Conservation (phyloP, 2,329 filamentous ascomycete genomes). For the Lasiodiplodia theobromae region DNA sequence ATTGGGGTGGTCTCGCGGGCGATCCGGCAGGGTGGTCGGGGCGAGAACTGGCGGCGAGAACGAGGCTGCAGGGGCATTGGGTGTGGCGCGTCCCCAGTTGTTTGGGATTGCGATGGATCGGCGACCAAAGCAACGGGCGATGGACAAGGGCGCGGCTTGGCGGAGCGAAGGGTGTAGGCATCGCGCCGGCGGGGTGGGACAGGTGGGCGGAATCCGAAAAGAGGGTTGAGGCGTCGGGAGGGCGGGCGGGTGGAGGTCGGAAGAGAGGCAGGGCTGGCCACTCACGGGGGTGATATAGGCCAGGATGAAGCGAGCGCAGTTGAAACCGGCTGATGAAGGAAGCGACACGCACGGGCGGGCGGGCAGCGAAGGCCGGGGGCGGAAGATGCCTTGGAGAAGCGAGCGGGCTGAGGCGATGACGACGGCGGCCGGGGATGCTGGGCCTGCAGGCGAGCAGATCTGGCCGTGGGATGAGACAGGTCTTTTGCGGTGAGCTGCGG, state of each 20-base stretch:
- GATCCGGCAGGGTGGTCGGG: constrained; percentile 1
- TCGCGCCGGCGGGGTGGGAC: constrained; percentile 8
- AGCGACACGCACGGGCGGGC: constrained; percentile 1
- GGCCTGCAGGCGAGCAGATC: background rate
- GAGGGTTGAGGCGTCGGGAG: constrained; percentile 26
- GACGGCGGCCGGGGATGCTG: background rate
- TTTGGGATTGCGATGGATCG: constrained; percentile 21
- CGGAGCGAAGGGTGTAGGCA: background rate
- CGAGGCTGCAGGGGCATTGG: constrained; percentile 7
- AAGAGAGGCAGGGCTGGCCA: constrained; percentile 19
- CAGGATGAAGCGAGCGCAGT: constrained; percentile 16
- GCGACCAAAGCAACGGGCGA: constrained; percentile 1
- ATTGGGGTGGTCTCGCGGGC: background rate
- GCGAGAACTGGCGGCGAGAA: constrained; percentile 6
- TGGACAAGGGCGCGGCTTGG: constrained; percentile 13
- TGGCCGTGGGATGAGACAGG: constrained; percentile 14
- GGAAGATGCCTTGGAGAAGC: constrained; percentile 21
- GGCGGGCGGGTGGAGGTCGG: constrained; percentile 24
- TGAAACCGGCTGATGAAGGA: constrained; percentile 9
- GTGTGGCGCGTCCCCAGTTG: constrained; percentile 2
- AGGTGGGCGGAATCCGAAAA: constrained; percentile 8
- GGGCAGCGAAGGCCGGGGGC: background rate
- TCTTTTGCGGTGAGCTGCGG: constrained; percentile 19
- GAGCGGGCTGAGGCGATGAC: constrained; percentile 4
- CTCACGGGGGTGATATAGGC: constrained; percentile 11